Conservation (phyloP, 1,284 basidiomycete species). For the Irpex lacteus region DNA sequence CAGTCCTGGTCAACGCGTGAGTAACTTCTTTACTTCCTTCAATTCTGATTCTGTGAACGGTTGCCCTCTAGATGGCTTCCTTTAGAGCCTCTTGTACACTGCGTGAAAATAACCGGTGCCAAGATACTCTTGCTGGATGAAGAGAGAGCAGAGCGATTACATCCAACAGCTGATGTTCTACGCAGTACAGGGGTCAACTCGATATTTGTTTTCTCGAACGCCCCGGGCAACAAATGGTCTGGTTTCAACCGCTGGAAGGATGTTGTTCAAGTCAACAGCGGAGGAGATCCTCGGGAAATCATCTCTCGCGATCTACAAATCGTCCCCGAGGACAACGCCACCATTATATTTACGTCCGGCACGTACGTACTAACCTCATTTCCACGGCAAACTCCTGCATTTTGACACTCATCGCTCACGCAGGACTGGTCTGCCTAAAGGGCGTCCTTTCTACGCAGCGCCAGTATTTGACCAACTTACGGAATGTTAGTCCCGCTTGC, state of each 20-base stretch:
- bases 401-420: neutral
- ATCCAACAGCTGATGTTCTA: constrained; percentile 6
- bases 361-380: constrained; percentile 19
- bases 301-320: constrained; percentile 10
- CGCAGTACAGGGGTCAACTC: constrained; percentile 14
- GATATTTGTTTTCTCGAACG: constrained; percentile 18
- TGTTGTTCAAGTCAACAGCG: constrained; percentile 1
- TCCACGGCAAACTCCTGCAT: neutral
- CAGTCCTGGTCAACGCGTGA: constrained; percentile 52
- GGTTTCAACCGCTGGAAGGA: constrained; percentile 16
- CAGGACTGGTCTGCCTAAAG: constrained; percentile 62
- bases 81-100: constrained; percentile 44
- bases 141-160: constrained; percentile 43
- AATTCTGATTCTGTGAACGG: neutral
- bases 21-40: constrained; percentile 18
- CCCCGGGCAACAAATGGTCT: constrained; percentile 13
- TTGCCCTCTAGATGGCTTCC: constrained; percentile 43
- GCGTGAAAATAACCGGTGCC: constrained; percentile 48
- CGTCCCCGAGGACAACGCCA: constrained; percentile 53
- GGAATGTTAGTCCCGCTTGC: constrained; percentile 36
- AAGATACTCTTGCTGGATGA: constrained; percentile 54
- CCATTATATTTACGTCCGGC: constrained; percentile 51
- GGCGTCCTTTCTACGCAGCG: constrained; percentile 52
- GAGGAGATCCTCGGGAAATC: constrained; percentile 6
- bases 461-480: constrained; percentile 51